These are phyloP conservation scores for Cryphonectria nitschkei DNA, from an alignment of 2,329 filamentous ascomycete genomes.

Conservation along the genomic window DNA sequence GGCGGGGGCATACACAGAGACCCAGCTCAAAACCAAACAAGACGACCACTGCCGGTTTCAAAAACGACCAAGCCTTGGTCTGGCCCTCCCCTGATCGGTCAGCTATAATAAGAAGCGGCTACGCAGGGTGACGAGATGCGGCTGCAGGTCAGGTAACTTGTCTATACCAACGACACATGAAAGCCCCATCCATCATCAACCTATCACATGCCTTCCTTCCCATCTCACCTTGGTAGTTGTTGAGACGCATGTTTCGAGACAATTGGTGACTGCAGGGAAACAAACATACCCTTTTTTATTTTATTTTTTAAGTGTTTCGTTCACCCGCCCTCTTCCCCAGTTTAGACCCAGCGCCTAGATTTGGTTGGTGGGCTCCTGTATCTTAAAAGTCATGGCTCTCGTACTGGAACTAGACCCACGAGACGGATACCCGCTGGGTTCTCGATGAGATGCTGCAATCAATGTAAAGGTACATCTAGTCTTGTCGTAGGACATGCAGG, in stretches of 20 bases:
- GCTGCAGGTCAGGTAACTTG: conserved; percentile 29
- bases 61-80: background rate
- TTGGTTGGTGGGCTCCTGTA: background rate
- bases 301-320: background rate
- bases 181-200: conserved; percentile 10
- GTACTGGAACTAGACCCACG: conserved; percentile 19
- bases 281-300: background rate
- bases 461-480: conserved; percentile 4
- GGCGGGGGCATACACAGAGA: background rate
- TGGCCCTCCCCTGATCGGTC: background rate
- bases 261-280: conserved; percentile 7
- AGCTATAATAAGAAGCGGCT: conserved; percentile 29
- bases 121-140: conserved; percentile 28
- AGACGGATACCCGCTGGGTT: background rate
- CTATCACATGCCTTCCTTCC: background rate
- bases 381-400: background rate
- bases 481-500: background rate
- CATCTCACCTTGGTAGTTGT: background rate
- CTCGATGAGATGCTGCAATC: background rate
- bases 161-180: conserved; percentile 30
- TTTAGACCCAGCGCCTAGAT: conserved; percentile 19
- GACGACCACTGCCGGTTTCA: background rate
- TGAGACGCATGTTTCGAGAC: background rate
- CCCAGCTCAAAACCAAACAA: background rate
- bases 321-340: background rate